Base-by-base conservation (phyloP, 2,329 filamentous ascomycete species). In the Pyrenochaeta sp. region DNA sequence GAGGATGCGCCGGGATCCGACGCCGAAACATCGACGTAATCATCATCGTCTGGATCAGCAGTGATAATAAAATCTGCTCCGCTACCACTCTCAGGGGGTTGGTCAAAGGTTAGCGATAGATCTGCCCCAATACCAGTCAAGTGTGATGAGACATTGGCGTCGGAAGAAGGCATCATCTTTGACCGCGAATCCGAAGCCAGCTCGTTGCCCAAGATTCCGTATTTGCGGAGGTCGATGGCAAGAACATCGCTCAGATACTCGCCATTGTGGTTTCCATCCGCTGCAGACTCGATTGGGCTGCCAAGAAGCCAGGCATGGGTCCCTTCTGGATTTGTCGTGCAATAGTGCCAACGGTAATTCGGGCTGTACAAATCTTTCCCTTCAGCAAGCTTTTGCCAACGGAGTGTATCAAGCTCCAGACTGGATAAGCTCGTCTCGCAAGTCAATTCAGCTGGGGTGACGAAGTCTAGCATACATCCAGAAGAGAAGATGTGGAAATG, bases 271-370 rank as follows among this genome's bases (percentile, higher is more conserved):
- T 88, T 81, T 33, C 89, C 89, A 42, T 87, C 86, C 6, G 84
- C 81, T 15, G 83, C 79, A 35, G 83, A 79, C 60, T 97, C 92
- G 3, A 90, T 89, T 2, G 90, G 90, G 68, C 92, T 97, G 7
- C 95, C 95, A n/a, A 99, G 83, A 20, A 99, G 82, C 93, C 95
- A 99, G 7, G 92, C 95, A 72, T 96, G 97, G 6, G 95, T 97
- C 5, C 94, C 94, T 66, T 96, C 91, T 56, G 95, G 89, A 71
- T 97, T 96, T 77, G 97, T 90, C 2, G 92, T 96, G 74, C 95
- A 98, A 73, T 99, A 99, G 75, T 98, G 94, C 95, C 95, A 99
- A 54, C 94, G 87, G 74, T 95, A 98, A n/a, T 90, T 91, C 0
- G 87, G 82, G 64, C 90, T 90, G 78, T 97, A 99, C 30, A 99